Evolutionary conservation across 257 asterid species (phyloP), one percentile per base, ranked within the genome.

Genomic region (Thymus quinquecostatus): DNA sequence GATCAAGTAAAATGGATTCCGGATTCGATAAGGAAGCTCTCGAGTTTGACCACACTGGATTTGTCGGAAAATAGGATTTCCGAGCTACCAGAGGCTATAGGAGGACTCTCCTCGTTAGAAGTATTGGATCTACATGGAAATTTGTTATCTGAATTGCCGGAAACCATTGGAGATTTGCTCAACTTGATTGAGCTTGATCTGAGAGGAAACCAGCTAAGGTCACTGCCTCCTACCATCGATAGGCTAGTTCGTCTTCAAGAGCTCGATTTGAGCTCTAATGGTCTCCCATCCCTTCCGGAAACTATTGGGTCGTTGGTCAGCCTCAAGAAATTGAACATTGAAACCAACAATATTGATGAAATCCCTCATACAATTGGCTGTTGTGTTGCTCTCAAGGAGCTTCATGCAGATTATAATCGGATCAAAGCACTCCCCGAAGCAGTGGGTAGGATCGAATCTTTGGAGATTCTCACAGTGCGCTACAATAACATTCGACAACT

Each of bases 1-100:
- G 98, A 93, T 28, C 98, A 90, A 60, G 75, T 90, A 9, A 97
- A 90, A 43, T 93, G 98, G 98, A 87, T 93, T 77, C 98, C 98
- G 12, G 98, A 93, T 87, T 90, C 97, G 5, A 76, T 93, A 51
- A 92, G 98, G 78, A 93, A 93, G 81, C 87, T 93, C 14, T 79
- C 93, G 7, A 78, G 84, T 73, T 81, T 90, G 86, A 78, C 79
- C 68, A 75, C 85, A 1, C 78, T 93, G 84, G 84, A 93, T 83
- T 74, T 93, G 54, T 91, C 98, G 0, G 96, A 88, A 74, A 93
- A 93, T 75, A 80, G 92, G 74, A 86, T 93, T 72, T 60, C 77
- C n/a, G 84, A 75, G 43, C 68, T 93, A 54, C 95, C 97, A 0
- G 83, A 84, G 48, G 73, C 96, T 49, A 87, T 90, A 48, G 92